Base-by-base conservation (phyloP, 164 flowering plant genomes). In the Annona cherimola region DNA sequence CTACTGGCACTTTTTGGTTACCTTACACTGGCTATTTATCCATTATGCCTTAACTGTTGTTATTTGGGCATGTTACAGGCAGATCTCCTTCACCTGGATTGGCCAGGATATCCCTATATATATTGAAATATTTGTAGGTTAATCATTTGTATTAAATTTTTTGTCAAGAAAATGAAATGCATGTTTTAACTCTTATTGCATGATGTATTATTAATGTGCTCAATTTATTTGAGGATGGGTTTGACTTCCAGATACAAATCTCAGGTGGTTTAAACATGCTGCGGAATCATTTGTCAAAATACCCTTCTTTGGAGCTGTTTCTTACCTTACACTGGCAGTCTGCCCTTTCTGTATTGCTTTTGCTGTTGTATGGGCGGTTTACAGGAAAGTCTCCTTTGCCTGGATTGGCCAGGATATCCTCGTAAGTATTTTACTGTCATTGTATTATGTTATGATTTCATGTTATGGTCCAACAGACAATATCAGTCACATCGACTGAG, bases 361-460 rank as follows among this genome's bases (percentile, higher is more conserved):
- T 86, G 87, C 97, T 73, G 92, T 90, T 70, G 77, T 90, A 69
- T 93, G 99, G 99, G 99, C 97, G n/a, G 84, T 87, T 68, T 78
- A 81, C n/a, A 97, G 97, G 39, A 79, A 78, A 50, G 69, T 45
- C 75, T 81, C 88, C 76, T 86, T 86, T 78, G 99, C 99, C 64
- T 96, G 99, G 98, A 96, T 93, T 9, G 99, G 99, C 73, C 99
- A 96, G 86, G 97, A 96, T 75, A 88, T 96, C 73, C 97, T 96
- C 69, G 99, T 96, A 89, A 87, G 98, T 69, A 72, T 8, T n/a
- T 20, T 3, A 62, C 40, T 67, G 66, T 19, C 65, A 55, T 39
- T 18, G 7, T 60, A 70, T 20, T 19, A 14, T 40, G 41, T 65
- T 40, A 39, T 42, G 63, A 55, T 20, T 42, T 20, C 19, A 43